phyloP scores from a whole-genome alignment of 139 green algal species.

The Ulvella scutata region DNA sequence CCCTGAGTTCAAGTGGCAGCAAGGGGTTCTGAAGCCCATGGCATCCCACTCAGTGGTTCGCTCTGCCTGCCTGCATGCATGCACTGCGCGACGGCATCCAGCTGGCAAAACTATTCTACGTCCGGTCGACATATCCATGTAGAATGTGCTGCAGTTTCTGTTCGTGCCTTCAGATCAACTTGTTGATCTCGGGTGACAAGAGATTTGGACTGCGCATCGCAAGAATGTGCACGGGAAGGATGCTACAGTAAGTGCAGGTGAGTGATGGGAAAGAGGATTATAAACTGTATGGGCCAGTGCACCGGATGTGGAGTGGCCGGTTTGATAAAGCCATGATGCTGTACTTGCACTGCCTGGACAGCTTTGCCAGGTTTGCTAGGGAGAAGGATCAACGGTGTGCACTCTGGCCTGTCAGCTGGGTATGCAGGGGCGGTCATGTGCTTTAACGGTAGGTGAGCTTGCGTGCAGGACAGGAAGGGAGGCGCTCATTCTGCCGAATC shows the following conservation, averaged over 20 bases:
- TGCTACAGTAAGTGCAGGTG: not conserved
- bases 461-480: not conserved
- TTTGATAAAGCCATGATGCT: constrained; percentile 27
- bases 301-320: constrained; percentile 16
- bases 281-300: constrained; percentile 27
- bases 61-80: too few relatives aligned
- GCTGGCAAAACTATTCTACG: too few relatives aligned
- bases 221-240: too few relatives aligned
- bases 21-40: constrained; percentile 1
- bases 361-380: constrained; percentile 21
- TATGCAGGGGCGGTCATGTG: not conserved
- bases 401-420: not conserved
- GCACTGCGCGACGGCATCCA: too few relatives aligned
- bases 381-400: not conserved
- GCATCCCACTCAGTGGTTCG: not conserved
- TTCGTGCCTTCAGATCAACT: too few relatives aligned
- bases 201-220: too few relatives aligned
- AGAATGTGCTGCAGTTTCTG: too few relatives aligned
- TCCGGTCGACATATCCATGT: too few relatives aligned
- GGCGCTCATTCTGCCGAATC: constrained; percentile 27
- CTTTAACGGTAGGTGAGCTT: not conserved
- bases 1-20: not conserved
- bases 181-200: too few relatives aligned
- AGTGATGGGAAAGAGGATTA: constrained; percentile 11
- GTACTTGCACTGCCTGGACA: constrained; percentile 26